Conservation (phyloP, 129 eudicot genomes). For the Flaveria brownii region DNA sequence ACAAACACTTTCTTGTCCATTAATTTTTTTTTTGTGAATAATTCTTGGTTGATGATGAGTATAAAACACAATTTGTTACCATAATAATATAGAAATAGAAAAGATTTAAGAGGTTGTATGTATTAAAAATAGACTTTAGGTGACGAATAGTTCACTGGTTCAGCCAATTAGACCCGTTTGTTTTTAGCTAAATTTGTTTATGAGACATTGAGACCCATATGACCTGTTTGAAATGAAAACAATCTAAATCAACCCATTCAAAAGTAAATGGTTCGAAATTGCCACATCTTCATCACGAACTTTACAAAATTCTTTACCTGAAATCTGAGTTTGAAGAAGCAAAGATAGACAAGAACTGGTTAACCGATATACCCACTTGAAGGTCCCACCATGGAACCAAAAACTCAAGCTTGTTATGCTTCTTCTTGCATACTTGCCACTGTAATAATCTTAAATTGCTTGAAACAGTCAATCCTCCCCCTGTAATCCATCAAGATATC, state of each 20-base stretch:
- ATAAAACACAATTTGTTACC: not conserved
- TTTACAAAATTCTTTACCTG: slow-evolving; percentile 45
- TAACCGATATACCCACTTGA: slow-evolving; percentile 85
- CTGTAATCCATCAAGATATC: slow-evolving; percentile 34
- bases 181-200: not conserved
- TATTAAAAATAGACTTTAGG: not conserved
- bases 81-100: not conserved
- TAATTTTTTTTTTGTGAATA: not conserved
- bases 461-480: slow-evolving; percentile 96
- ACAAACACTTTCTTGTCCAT: too few species aligned
- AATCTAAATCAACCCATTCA: not conserved
- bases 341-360: slow-evolving; percentile 89
- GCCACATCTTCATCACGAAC: not conserved
- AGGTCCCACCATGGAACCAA: slow-evolving; percentile 99
- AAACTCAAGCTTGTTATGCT: slow-evolving; percentile 80
- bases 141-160: too few species aligned
- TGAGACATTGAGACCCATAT: not conserved
- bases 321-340: slow-evolving; percentile 91
- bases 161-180: not conserved
- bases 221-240: slow-evolving; percentile 2
- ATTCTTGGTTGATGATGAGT: not conserved
- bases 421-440: slow-evolving; percentile 93
- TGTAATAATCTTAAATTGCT: slow-evolving; percentile 86
- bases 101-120: not conserved
- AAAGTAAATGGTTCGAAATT: not conserved